Base-by-base conservation (phyloP, 495 filamentous ascomycete species). In the Neurospora sp. region DNA sequence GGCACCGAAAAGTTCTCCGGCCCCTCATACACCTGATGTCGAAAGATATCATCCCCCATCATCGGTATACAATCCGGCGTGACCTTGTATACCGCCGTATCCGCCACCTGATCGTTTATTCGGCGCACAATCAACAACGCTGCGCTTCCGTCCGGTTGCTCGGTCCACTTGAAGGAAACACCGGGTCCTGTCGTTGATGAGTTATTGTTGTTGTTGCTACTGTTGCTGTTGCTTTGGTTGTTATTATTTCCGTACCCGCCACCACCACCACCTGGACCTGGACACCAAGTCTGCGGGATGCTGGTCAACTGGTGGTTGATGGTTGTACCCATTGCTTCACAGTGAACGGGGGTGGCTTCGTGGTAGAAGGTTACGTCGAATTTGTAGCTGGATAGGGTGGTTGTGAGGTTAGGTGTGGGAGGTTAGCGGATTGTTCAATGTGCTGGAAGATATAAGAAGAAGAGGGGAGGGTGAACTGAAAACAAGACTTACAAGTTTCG, bases 11-110 rank as follows among this genome's bases (percentile, higher is more conserved):
- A 82, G 71, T 79, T 77, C 73, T 73, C 38, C 27, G 80, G 79
- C 1, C 82, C 82, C 4, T 39, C n/a, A 69, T 82, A 84, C 59
- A 79, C 73, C 73, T 83, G 73, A 12, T 72, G 74, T 31, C 12
- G 69, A n/a, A 79, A 72, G 27, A 71, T 20, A 8, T 72, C 74
- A 38, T 71, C 39, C 8, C 77, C 79, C n/a, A 76, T 41, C 0
- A 74, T 20, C 5, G 66, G 74, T 3, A 73, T 72, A 18, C 73
- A 71, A 5, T 41, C 37, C 31, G 16, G 31, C 2, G 59, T 20
- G 20, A 79, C 46, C 16, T 66, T 18, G 48, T 74, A 72, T 2
- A 75, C 54, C 6, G 70, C 76, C 59, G 76, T 70, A 59, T 79
- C 77, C 5, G 20, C 40, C 62, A 39, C 69, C 12, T 9, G 11